Conservation (phyloP, 202 grass and related monocot genomes). For the Setaria italica region DNA sequence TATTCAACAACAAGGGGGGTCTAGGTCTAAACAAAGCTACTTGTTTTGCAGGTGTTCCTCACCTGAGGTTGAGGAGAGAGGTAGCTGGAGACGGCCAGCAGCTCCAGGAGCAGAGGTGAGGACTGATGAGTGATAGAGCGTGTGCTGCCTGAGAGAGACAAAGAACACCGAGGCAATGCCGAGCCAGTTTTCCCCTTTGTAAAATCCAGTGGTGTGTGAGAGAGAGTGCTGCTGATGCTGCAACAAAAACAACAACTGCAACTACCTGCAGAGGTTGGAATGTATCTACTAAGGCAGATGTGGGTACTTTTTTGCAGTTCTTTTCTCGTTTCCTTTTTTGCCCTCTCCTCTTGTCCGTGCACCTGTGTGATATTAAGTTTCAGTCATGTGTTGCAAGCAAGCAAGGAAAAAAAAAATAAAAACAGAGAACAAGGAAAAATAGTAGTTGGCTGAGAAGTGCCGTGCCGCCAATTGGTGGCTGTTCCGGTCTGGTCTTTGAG, state of each 20-base stretch:
- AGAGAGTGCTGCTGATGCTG: slow-evolving; percentile 37
- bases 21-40: slow-evolving; percentile 21
- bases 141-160: neutral
- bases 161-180: slow-evolving; percentile 33
- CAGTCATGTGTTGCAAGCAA: slow-evolving; percentile 58
- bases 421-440: slow-evolving; percentile 20
- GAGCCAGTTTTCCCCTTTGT: slow-evolving; percentile 64
- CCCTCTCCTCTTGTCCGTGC: slow-evolving; percentile 43
- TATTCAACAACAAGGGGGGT: neutral
- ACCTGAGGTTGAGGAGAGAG: slow-evolving; percentile 39
- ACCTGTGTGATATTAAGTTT: slow-evolving; percentile 63
- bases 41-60: slow-evolving; percentile 63
- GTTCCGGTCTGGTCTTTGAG: slow-evolving; percentile 17
- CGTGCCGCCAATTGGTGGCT: slow-evolving; percentile 24
- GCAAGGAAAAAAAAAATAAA: slow-evolving; percentile 38
- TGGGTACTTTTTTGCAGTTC: slow-evolving; percentile 51
- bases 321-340: slow-evolving; percentile 37
- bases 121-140: neutral
- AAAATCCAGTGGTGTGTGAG: slow-evolving; percentile 57
- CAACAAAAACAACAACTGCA: slow-evolving; percentile 48
- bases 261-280: slow-evolving; percentile 46
- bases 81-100: slow-evolving; percentile 44
- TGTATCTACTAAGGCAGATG: slow-evolving; percentile 63
- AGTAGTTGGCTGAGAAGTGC: slow-evolving; percentile 13
- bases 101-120: slow-evolving; percentile 62